These are phyloP conservation scores for Populus hybrid DNA, from an alignment of 441 rosid genomes.

Conservation along the genomic window DNA sequence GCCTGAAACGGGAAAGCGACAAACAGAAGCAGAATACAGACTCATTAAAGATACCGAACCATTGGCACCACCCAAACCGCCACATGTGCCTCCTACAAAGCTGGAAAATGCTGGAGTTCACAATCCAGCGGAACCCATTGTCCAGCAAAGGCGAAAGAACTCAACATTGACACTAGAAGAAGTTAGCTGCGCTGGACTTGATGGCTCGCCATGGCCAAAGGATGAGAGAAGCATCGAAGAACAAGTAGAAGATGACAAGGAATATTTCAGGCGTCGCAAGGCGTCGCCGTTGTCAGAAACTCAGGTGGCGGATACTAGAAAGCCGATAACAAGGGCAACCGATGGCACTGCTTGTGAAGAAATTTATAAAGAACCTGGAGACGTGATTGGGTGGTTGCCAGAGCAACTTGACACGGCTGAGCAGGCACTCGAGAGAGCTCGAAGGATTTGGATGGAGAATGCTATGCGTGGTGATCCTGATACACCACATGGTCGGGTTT, in stretches of 20 bases:
- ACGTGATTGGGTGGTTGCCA: constrained; percentile 53
- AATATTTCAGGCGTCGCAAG: constrained; percentile 51
- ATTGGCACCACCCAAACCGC: constrained; percentile 34
- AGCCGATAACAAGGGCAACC: constrained; percentile 66
- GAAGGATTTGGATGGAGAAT: constrained; percentile 50
- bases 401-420: constrained; percentile 87
- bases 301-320: constrained; percentile 62
- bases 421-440: constrained; percentile 57
- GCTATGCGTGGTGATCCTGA: constrained; percentile 79
- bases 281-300: constrained; percentile 70
- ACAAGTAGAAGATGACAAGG: constrained; percentile 28
- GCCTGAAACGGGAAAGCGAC: constrained; percentile 22
- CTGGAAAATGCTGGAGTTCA: constrained; percentile 39
- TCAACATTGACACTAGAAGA: constrained; percentile 17
- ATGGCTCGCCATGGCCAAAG: constrained; percentile 47
- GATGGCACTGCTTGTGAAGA: constrained; percentile 40
- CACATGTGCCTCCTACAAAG: constrained; percentile 31
- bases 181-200: constrained; percentile 48
- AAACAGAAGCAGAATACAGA: constrained; percentile 8
- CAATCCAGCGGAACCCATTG: constrained; percentile 38
- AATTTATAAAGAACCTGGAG: constrained; percentile 16
- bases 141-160: constrained; percentile 44
- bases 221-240: constrained; percentile 17
- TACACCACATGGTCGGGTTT: constrained; percentile 55
- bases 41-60: constrained; percentile 33